Conservation (phyloP, 768 basidiomycete species). For the Boletus tylopilopsis region DNA sequence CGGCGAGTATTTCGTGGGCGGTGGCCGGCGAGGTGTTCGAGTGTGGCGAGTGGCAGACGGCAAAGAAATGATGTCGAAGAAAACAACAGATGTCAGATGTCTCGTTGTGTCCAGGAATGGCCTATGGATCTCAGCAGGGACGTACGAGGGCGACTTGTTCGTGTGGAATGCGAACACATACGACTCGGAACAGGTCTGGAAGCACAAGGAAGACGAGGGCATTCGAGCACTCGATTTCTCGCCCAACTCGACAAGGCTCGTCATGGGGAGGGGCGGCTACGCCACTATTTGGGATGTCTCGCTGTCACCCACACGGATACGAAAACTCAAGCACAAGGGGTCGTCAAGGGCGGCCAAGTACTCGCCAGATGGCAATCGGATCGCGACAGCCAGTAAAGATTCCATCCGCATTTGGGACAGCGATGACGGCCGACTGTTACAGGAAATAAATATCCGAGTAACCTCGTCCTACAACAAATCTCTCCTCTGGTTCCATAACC, state of each 20-base stretch:
- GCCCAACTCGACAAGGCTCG: neutral
- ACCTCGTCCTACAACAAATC: neutral
- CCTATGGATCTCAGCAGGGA: neutral
- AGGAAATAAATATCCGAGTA: neutral
- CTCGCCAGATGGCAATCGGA: neutral
- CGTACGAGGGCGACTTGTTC: neutral
- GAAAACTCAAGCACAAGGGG: neutral
- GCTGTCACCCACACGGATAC: neutral
- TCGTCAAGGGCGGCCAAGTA: neutral
- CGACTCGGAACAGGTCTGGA: neutral
- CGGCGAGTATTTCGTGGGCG: neutral
- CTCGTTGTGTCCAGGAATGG: neutral
- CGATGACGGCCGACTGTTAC: neutral
- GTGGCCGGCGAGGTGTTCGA: neutral
- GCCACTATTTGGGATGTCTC: neutral
- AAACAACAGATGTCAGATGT: neutral
- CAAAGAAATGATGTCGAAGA: neutral
- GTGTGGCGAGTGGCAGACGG: neutral
- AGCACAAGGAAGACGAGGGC: neutral
- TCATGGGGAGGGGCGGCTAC: neutral
- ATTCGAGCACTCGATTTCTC: neutral
- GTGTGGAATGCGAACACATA: neutral
- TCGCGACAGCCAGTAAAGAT: neutral
- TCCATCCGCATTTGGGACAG: neutral
- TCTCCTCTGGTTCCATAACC: constrained; percentile 3